These are phyloP conservation scores for Fistulifera solaris DNA, from an alignment of 108 stramenopile genomes.

Conservation along the genomic window DNA sequence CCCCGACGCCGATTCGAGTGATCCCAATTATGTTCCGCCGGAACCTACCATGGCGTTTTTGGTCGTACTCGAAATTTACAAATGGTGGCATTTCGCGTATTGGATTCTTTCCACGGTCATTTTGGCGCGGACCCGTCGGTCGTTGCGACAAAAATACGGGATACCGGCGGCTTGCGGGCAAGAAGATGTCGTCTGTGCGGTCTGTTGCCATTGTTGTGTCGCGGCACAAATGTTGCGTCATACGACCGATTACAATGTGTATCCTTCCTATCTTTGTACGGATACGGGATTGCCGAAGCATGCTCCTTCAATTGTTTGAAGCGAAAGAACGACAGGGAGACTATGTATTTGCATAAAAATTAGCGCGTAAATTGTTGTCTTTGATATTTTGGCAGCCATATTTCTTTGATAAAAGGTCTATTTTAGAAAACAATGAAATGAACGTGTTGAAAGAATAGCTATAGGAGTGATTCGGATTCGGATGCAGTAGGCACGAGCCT, in stretches of 20 bases:
- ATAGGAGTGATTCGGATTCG: too few relatives aligned
- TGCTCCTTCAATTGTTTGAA: conserved; percentile 15
- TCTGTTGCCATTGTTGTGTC: conserved; percentile 9
- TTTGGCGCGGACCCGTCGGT: not conserved
- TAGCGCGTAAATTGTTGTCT: too few relatives aligned
- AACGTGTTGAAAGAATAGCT: too few relatives aligned
- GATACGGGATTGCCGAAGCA: conserved; percentile 15
- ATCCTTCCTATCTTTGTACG: conserved; percentile 12
- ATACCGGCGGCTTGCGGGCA: conserved; percentile 3
- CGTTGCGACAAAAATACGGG: conserved; percentile 4
- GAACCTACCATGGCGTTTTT: not conserved
- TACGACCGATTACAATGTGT: conserved; percentile 24
- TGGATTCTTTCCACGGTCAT: not conserved
- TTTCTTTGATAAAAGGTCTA: too few relatives aligned
- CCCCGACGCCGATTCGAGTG: not conserved
- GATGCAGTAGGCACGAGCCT: too few relatives aligned
- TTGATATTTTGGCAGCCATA: too few relatives aligned
- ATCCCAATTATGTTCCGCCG: not conserved
- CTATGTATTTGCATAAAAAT: too few relatives aligned
- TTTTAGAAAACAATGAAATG: too few relatives aligned
- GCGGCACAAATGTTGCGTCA: conserved; percentile 25
- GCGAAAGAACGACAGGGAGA: not conserved
- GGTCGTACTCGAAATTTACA: not conserved
- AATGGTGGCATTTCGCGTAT: not conserved
- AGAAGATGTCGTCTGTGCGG: conserved; percentile 8